Evolutionary conservation across 164 flowering plant species (phyloP), one percentile per base, ranked within the genome.

Genomic region (Paratinospora sagittata): DNA sequence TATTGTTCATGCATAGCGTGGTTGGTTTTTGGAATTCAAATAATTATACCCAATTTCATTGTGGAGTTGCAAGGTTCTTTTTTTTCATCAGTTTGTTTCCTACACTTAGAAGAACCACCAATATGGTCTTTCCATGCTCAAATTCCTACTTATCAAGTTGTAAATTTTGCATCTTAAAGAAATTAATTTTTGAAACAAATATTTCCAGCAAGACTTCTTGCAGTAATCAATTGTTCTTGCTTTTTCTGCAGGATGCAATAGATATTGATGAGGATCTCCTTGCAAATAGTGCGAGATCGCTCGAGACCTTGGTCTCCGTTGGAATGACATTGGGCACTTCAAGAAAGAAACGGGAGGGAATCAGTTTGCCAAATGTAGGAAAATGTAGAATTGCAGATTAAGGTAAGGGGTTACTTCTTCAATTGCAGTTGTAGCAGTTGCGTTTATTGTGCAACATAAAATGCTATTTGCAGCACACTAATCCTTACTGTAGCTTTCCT

Each of bases 301-400:
- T 95, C 1, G 98, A 95, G 79, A 95, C 97, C 30, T 78, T 95
- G 52, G 98, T 92, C 39, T 55, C 82, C 37, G 90, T 92, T 41
- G 98, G 98, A 57, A 90, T 86, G 92, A 72, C 33, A 47, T 68
- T 92, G 74, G 98, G 97, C 26, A 82, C 87, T 69, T 83, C 96
- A 58, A 83, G 72, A 26, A 83, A 71, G 74, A 86, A 78, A 49
- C 64, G 8, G 27, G 67, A 70, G 3, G 73, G 69, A 66, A 16
- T 27, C 11, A 47, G 3, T 58, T 41, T 73, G 71, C 85, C 79
- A 23, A 75, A 72, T 71, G 37, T 82, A 75, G 80, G 10, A 52
- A 19, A 52, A 16, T 16, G 14, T 16, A 52, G n/a, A 52, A 52
- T 52, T 52, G 58, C 5, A 19, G 17, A 52, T n/a, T 52, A 19